Percentiles rank a stretch among this genome's conserved stretches.
These are phyloP conservation scores for Anacardium occidentale DNA, from an alignment of 345 rosid species.

Conservation along the genomic window DNA sequence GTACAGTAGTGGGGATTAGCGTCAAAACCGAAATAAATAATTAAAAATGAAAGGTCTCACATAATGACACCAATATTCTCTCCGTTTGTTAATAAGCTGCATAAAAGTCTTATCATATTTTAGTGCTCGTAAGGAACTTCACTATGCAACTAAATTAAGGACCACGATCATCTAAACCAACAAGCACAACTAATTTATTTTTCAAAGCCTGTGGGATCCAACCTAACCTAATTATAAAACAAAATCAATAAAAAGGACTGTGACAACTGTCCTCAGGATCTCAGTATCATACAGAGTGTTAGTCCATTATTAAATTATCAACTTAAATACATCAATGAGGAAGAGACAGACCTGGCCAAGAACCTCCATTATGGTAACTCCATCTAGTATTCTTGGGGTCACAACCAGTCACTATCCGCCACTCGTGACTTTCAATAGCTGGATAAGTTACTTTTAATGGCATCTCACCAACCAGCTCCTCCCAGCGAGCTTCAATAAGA, in stretches of 20 bases:
- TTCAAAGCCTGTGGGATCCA: neutral
- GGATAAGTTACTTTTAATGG: constrained; percentile 58
- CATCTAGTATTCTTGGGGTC: constrained; percentile 66
- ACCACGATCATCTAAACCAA: neutral
- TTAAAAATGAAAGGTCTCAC: neutral
- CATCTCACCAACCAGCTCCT: constrained; percentile 66
- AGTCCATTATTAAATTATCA: neutral
- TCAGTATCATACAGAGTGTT: neutral
- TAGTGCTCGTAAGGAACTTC: neutral
- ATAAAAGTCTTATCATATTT: neutral
- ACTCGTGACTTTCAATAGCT: constrained; percentile 58
- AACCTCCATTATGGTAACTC: constrained; percentile 70
- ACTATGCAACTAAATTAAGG: neutral
- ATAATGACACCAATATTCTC: neutral
- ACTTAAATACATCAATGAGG: neutral
- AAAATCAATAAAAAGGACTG: neutral
- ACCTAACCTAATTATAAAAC: neutral
- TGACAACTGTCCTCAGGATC: neutral
- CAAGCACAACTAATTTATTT: neutral
- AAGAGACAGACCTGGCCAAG: constrained; percentile 60
- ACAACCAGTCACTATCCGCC: constrained; percentile 60
- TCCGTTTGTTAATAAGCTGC: neutral
- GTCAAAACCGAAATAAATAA: too few relatives aligned
- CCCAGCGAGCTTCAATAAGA: constrained; percentile 63
- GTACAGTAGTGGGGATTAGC: too few relatives aligned